Percentiles rank a stretch among this genome's conserved stretches.
phyloP scores from a whole-genome alignment of 139 green algal species.

The Closterium sp. region DNA sequence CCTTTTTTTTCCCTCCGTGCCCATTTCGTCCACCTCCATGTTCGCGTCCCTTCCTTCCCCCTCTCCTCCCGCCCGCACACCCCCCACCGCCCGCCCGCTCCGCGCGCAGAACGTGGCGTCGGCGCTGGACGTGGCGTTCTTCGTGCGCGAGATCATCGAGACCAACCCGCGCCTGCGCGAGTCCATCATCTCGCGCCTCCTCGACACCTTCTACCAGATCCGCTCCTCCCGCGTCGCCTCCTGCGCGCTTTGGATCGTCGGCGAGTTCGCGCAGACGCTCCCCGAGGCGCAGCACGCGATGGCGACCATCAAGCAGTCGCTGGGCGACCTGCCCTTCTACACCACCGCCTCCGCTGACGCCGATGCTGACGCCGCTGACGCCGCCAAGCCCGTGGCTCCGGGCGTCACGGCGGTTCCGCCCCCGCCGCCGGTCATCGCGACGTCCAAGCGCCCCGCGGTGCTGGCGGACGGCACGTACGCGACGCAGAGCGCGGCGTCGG shows the following conservation, averaged over 20 bases:
- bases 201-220: conserved; percentile 84
- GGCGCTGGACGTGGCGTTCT: conserved; percentile 85
- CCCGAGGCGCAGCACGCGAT: conserved; percentile 75
- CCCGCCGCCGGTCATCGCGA: conserved; percentile 10
- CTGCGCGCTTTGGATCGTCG: conserved; percentile 91
- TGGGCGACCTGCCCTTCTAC: conserved; percentile 54
- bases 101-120: conserved; percentile 66
- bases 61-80: neutral
- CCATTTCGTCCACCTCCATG: neutral
- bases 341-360: conserved; percentile 20
- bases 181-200: conserved; percentile 80
- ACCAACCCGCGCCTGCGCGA: conserved; percentile 85
- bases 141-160: conserved; percentile 93
- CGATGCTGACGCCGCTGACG: neutral
- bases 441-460: conserved; percentile 77
- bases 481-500: conserved; percentile 66
- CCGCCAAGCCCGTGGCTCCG: conserved; percentile 1
- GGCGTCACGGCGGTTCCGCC: conserved; percentile 20
- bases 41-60: conserved; percentile 2
- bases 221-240: conserved; percentile 77
- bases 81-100: neutral
- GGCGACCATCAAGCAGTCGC: conserved; percentile 69
- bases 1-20: neutral
- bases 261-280: conserved; percentile 77
- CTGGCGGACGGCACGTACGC: conserved; percentile 97